Conservation (phyloP, 306 rosid species). For the Dryas drummondii region DNA sequence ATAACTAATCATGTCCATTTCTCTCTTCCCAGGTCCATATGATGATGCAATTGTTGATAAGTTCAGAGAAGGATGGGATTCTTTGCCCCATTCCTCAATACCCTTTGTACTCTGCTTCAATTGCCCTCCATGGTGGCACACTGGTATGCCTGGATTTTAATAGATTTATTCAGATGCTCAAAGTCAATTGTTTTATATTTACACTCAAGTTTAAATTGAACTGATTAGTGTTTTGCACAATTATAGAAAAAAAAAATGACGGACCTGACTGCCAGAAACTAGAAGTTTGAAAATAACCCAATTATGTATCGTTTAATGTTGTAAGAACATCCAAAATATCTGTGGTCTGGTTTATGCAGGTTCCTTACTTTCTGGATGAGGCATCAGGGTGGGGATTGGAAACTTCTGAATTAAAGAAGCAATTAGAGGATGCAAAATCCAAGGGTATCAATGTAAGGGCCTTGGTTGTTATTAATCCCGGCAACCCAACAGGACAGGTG, state of each 20-base stretch:
- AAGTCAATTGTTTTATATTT: neutral
- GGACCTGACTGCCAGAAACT: slow-evolving; percentile 15
- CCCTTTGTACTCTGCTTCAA: slow-evolving; percentile 91
- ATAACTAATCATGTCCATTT: neutral
- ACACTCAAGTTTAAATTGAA: neutral
- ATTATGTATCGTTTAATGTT: neutral
- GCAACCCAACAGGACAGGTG: slow-evolving; percentile 99
- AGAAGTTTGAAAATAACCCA: slow-evolving; percentile 8
- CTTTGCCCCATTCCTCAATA: slow-evolving; percentile 94
- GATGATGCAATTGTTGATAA: slow-evolving; percentile 83
- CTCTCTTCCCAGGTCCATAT: slow-evolving; percentile 66
- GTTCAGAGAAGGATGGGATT: slow-evolving; percentile 77
- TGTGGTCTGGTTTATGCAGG: slow-evolving; percentile 42
- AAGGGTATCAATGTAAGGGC: slow-evolving; percentile 83
- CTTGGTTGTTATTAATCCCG: slow-evolving; percentile 92
- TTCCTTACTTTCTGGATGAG: slow-evolving; percentile 88
- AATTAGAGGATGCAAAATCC: slow-evolving; percentile 69
- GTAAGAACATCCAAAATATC: slow-evolving; percentile 16
- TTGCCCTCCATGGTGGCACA: slow-evolving; percentile 84
- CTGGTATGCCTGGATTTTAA: slow-evolving; percentile 48
- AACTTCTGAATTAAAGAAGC: slow-evolving; percentile 65
- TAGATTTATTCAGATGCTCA: neutral
- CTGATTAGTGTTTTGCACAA: neutral
- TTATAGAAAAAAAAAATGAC: neutral
- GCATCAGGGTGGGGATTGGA: slow-evolving; percentile 89